Conservation (phyloP, 495 filamentous ascomycete species). For the Aspergillus kassunensis region DNA sequence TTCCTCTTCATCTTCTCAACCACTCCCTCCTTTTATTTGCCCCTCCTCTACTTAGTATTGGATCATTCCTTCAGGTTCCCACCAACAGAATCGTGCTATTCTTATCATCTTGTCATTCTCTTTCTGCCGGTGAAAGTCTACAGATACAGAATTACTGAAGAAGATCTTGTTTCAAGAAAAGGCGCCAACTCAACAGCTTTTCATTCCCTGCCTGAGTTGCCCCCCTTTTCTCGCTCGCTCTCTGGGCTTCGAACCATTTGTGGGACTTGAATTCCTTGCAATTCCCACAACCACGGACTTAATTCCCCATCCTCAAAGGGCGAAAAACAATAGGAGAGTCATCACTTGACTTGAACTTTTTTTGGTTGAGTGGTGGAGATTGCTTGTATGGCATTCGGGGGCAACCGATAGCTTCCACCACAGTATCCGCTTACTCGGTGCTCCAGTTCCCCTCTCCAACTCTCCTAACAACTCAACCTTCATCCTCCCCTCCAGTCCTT, state of each 20-base stretch:
- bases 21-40: slow-evolving; percentile 18
- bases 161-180: slow-evolving; percentile 9
- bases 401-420: slow-evolving; percentile 27
- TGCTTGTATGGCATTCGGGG: slow-evolving; percentile 24
- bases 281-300: background rate
- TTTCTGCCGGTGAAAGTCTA: no score
- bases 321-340: background rate
- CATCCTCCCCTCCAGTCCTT: slow-evolving; percentile 28
- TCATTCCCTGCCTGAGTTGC: slow-evolving; percentile 13
- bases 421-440: slow-evolving; percentile 34
- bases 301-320: background rate
- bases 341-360: no score
- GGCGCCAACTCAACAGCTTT: slow-evolving; percentile 16
- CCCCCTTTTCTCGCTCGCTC: slow-evolving; percentile 15
- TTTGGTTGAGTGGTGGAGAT: slow-evolving; percentile 13
- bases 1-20: slow-evolving; percentile 25
- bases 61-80: slow-evolving; percentile 40
- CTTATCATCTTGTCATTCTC: slow-evolving; percentile 39
- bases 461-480: slow-evolving; percentile 22
- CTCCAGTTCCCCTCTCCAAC: slow-evolving; percentile 30
- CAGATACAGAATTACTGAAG: no score
- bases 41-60: slow-evolving; percentile 27
- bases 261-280: slow-evolving; percentile 13
- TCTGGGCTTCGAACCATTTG: slow-evolving; percentile 12
- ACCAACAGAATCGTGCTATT: slow-evolving; percentile 28